Percentiles rank a stretch among this genome's conserved stretches.
Evolutionary conservation across 768 basidiomycete species (phyloP).

Genomic region (Sporobolomyces phaffii): DNA sequence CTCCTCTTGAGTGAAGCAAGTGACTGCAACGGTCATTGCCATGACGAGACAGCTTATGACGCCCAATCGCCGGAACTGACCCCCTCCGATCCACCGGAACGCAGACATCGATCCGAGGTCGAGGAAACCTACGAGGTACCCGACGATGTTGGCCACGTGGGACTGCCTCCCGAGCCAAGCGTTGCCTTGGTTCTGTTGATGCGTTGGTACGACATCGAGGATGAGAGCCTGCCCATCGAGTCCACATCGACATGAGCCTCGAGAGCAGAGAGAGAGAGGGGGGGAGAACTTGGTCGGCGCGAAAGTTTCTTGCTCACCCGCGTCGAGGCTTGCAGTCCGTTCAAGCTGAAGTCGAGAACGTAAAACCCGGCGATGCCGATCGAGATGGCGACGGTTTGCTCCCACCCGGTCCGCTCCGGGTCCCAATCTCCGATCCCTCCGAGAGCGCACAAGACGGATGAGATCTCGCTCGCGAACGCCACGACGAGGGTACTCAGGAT

Average conservation of each 20-base stretch:
- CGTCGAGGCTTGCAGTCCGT: slow-evolving; percentile 60
- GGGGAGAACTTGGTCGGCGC: not conserved
- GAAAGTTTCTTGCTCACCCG: not conserved
- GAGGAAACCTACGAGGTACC: slow-evolving; percentile 83
- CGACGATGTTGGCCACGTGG: slow-evolving; percentile 93
- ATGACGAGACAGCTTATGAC: slow-evolving; percentile 74
- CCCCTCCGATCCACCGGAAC: slow-evolving; percentile 67
- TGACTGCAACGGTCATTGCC: slow-evolving; percentile 73
- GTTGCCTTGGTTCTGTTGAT: slow-evolving; percentile 86
- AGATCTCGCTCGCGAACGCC: slow-evolving; percentile 73
- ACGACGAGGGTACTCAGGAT: slow-evolving; percentile 69
- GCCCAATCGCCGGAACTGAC: slow-evolving; percentile 94
- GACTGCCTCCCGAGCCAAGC: slow-evolving; percentile 97
- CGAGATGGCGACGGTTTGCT: slow-evolving; percentile 64
- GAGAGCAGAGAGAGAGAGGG: not conserved
- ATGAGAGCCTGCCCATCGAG: slow-evolving; percentile 53
- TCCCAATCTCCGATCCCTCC: slow-evolving; percentile 83
- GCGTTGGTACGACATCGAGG: slow-evolving; percentile 78
- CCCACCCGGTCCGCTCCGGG: slow-evolving; percentile 56
- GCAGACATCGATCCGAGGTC: slow-evolving; percentile 76
- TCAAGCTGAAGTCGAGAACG: slow-evolving; percentile 91
- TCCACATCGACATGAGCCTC: not conserved
- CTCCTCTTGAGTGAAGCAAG: slow-evolving; percentile 66
- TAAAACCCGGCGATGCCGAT: slow-evolving; percentile 89
- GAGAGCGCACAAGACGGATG: slow-evolving; percentile 63